Evolutionary conservation across 805 yeast species (phyloP).

Genomic region (Huiozyma sinensis): DNA sequence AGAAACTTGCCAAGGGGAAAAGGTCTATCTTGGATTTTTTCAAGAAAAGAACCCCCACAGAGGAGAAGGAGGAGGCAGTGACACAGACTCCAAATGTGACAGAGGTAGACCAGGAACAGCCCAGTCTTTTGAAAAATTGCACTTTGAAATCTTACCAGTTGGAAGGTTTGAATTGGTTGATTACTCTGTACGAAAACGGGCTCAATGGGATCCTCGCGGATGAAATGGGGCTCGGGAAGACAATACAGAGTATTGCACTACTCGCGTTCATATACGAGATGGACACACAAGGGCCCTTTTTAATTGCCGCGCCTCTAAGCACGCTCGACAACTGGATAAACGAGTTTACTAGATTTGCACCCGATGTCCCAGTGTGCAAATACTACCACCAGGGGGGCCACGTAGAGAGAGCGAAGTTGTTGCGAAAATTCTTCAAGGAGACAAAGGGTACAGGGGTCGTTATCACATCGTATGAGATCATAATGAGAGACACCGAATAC

Average conservation of each 20-base stretch:
- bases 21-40: constrained; percentile 17
- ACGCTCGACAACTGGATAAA: constrained; percentile 78
- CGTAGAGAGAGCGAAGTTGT: constrained; percentile 16
- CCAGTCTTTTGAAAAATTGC: constrained; percentile 45
- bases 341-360: constrained; percentile 68
- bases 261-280: constrained; percentile 67
- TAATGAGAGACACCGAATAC: constrained; percentile 54
- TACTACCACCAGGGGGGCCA: constrained; percentile 58
- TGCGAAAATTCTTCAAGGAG: constrained; percentile 34
- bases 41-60: constrained; percentile 5
- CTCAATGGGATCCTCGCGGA: constrained; percentile 92
- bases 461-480: constrained; percentile 73
- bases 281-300: constrained; percentile 67
- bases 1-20: constrained; percentile 8
- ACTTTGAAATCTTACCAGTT: constrained; percentile 72
- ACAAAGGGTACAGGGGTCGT: constrained; percentile 39
- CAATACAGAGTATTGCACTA: constrained; percentile 77
- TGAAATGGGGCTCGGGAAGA: constrained; percentile 96
- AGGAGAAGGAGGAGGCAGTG: constrained; percentile 13
- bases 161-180: constrained; percentile 85
- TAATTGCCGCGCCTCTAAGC: constrained; percentile 72
- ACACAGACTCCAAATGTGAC: constrained; percentile 6
- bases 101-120: constrained; percentile 36
- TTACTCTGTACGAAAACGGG: constrained; percentile 84
- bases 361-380: constrained; percentile 47